Conservation (phyloP, 2,329 filamentous ascomycete genomes). For the Waltergamsia citrina region DNA sequence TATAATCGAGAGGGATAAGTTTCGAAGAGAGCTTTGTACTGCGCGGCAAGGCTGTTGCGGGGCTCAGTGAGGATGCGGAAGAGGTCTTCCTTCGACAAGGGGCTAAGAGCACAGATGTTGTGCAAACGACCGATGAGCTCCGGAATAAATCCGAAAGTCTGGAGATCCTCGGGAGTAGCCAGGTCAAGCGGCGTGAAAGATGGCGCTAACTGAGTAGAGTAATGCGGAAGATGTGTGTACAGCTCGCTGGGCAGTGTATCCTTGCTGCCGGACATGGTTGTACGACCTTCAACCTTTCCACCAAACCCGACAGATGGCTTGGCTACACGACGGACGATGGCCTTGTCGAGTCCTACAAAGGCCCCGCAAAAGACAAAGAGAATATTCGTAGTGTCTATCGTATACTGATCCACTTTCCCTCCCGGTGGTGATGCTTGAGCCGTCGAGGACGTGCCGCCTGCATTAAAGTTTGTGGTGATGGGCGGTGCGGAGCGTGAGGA, state of each 20-base stretch:
- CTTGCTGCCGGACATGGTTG: slow-evolving; percentile 35
- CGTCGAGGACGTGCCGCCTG: slow-evolving; percentile 28
- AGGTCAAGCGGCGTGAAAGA: slow-evolving; percentile 57
- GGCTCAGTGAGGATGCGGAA: slow-evolving; percentile 89
- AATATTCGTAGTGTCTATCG: slow-evolving; percentile 90
- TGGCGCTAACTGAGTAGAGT: slow-evolving; percentile 24
- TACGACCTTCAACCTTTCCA: slow-evolving; percentile 59
- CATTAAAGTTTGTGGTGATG: slow-evolving; percentile 42
- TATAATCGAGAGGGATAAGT: slow-evolving; percentile 69
- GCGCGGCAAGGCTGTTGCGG: slow-evolving; percentile 75
- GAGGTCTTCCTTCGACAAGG: slow-evolving; percentile 58
- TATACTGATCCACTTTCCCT: slow-evolving; percentile 52
- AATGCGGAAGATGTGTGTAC: slow-evolving; percentile 48
- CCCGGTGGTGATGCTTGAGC: slow-evolving; percentile 34
- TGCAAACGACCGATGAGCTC: slow-evolving; percentile 95
- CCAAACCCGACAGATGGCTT: slow-evolving; percentile 86
- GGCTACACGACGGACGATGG: slow-evolving; percentile 77
- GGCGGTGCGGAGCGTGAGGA: slow-evolving; percentile 43
- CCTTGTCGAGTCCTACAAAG: slow-evolving; percentile 86
- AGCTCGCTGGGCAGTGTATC: slow-evolving; percentile 56
- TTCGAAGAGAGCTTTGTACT: slow-evolving; percentile 83
- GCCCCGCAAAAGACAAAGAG: slow-evolving; percentile 95
- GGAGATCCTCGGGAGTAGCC: slow-evolving; percentile 65
- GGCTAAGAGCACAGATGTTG: slow-evolving; percentile 76
- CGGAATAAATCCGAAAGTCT: slow-evolving; percentile 84